These are phyloP conservation scores for Globisporangium heterothallicum DNA, from an alignment of 352 stramenopile species.

Conservation along the genomic window DNA sequence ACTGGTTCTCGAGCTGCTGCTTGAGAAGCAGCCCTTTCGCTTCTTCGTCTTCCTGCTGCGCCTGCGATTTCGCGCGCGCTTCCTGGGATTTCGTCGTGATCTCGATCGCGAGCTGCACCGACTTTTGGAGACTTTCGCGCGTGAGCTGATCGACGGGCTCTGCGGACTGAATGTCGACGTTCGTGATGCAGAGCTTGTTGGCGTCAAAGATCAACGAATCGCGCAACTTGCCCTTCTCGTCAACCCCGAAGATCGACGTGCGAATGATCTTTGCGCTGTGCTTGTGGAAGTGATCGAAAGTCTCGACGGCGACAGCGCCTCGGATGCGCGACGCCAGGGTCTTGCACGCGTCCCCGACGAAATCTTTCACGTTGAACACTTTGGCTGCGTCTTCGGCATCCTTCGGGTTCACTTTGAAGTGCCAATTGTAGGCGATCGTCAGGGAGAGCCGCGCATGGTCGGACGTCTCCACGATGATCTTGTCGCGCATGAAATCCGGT, in stretches of 20 bases:
- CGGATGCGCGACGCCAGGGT: constrained; percentile 73
- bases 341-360: constrained; percentile 77
- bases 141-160: constrained; percentile 72
- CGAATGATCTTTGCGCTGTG: constrained; percentile 80
- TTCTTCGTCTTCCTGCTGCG: constrained; percentile 79
- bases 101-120: constrained; percentile 77
- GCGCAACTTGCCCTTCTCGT: constrained; percentile 50
- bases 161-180: constrained; percentile 77
- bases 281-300: constrained; percentile 83
- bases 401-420: constrained; percentile 56
- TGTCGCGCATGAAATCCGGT: constrained; percentile 79
- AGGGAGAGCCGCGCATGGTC: constrained; percentile 69
- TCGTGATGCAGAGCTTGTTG: constrained; percentile 78
- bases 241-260: constrained; percentile 67
- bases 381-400: constrained; percentile 54
- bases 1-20: constrained; percentile 78
- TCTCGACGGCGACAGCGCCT: constrained; percentile 62
- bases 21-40: constrained; percentile 65
- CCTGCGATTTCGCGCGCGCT: constrained; percentile 66
- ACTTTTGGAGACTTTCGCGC: constrained; percentile 74
- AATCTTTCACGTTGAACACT: constrained; percentile 81
- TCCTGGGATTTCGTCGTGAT: constrained; percentile 85
- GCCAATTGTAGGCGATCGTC: constrained; percentile 84
- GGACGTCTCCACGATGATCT: constrained; percentile 81
- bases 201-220: constrained; percentile 55